Percentiles rank a stretch among this genome's conserved stretches.
phyloP scores from a whole-genome alignment of 1,284 basidiomycete genomes.

The Pseudozyma flocculosa region DNA sequence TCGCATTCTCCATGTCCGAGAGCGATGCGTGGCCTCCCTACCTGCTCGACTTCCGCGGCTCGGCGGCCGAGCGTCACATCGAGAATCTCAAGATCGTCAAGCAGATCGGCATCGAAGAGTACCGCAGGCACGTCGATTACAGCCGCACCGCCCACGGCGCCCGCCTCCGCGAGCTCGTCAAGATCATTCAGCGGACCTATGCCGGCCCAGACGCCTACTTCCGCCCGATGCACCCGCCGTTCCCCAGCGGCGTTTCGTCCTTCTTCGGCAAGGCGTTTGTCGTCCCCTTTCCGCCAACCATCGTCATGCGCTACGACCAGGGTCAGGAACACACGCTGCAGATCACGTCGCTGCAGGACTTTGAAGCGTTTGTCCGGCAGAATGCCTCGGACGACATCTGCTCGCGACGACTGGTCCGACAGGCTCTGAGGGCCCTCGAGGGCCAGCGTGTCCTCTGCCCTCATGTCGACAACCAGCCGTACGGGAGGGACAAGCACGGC shows the following conservation, averaged over 20 bases:
- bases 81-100: conserved; percentile 73
- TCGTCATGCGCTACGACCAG: conserved; percentile 71
- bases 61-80: conserved; percentile 72
- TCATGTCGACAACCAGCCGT: conserved; percentile 65
- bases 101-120: conserved; percentile 36
- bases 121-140: conserved; percentile 23
- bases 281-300: conserved; percentile 72
- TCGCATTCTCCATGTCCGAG: conserved; percentile 67
- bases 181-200: conserved; percentile 35
- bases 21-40: conserved; percentile 71
- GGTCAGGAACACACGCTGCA: conserved; percentile 59
- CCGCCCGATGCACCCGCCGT: conserved; percentile 35
- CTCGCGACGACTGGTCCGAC: conserved; percentile 66
- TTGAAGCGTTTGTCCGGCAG: conserved; percentile 69
- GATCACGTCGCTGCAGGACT: conserved; percentile 63
- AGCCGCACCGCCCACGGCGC: conserved; percentile 17
- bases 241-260: conserved; percentile 36
- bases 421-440: conserved; percentile 71
- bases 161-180: conserved; percentile 23
- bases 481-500: conserved; percentile 43
- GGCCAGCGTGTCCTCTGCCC: conserved; percentile 69
- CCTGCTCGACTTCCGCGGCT: conserved; percentile 69
- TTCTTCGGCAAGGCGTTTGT: conserved; percentile 67
- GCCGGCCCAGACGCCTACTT: conserved; percentile 51
- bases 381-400: conserved; percentile 66